Percentiles rank a stretch among this genome's conserved stretches.
Evolutionary conservation across 2,329 filamentous ascomycete genomes (phyloP).

Genomic region (Cladosporium sp.): DNA sequence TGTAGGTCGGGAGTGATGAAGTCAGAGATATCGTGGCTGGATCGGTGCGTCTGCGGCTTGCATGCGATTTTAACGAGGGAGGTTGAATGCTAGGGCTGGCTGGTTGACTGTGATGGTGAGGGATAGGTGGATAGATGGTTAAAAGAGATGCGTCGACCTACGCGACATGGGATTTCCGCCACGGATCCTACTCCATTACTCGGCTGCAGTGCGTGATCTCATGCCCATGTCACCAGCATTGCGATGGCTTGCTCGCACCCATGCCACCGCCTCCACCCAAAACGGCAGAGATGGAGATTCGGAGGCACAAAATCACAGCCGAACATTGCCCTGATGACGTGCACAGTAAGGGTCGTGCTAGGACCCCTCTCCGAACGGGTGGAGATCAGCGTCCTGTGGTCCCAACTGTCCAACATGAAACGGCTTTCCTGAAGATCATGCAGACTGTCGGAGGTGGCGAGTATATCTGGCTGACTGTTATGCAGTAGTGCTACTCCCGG

Average conservation of each 20-base stretch:
- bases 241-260: neutral
- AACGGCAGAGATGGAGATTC: neutral
- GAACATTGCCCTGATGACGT: constrained; percentile 1
- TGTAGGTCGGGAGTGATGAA: neutral
- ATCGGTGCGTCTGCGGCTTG: constrained; percentile 9
- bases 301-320: neutral
- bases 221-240: neutral
- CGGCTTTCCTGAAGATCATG: neutral
- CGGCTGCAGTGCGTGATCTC: neutral
- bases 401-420: neutral
- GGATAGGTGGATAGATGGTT: neutral
- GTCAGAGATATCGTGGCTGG: constrained; percentile 15
- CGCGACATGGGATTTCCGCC: neutral
- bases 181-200: neutral
- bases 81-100: neutral
- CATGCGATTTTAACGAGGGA: neutral
- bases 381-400: neutral
- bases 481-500: neutral
- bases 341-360: neutral
- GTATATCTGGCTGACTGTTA: neutral
- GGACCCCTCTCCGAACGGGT: neutral
- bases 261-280: neutral
- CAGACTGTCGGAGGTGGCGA: neutral
- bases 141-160: neutral
- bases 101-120: neutral